phyloP scores from a whole-genome alignment of 495 filamentous ascomycete genomes.

The Viridothelium virens region DNA sequence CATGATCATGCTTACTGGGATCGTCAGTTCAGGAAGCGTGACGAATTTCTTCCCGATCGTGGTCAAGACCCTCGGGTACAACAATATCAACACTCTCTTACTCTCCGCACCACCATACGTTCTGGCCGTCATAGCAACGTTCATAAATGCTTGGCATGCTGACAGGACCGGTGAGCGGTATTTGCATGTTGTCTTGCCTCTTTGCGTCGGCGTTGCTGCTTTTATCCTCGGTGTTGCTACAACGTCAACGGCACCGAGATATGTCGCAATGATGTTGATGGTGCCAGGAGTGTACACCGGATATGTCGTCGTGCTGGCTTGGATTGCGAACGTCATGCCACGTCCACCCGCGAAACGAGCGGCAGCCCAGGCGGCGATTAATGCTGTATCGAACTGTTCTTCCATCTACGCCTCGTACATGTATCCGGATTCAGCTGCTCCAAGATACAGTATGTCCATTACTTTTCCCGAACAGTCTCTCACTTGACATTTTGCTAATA shows the following conservation, averaged over 20 bases:
- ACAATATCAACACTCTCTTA: constrained; percentile 60
- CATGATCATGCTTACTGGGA: constrained; percentile 54
- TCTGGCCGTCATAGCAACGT: constrained; percentile 61
- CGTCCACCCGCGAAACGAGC: constrained; percentile 80
- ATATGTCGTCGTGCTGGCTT: constrained; percentile 66
- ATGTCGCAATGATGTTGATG: constrained; percentile 83
- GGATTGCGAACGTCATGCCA: constrained; percentile 73
- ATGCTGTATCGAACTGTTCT: constrained; percentile 66
- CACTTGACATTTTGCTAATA: background rate
- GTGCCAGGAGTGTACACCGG: constrained; percentile 54
- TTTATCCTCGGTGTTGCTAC: constrained; percentile 73
- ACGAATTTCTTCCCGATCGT: constrained; percentile 77
- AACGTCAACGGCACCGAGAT: constrained; percentile 55
- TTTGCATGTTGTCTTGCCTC: constrained; percentile 62
- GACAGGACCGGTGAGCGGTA: constrained; percentile 74
- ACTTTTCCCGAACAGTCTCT: background rate
- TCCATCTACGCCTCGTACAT: constrained; percentile 70
- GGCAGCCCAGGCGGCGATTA: constrained; percentile 72
- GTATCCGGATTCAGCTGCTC: constrained; percentile 49
- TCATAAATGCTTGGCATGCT: constrained; percentile 68
- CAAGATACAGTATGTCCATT: constrained; percentile 37
- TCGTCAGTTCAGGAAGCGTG: constrained; percentile 17
- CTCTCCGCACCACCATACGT: constrained; percentile 58
- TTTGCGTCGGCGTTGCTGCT: constrained; percentile 59
- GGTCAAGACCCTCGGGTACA: constrained; percentile 63